Percentiles rank a stretch among this genome's conserved stretches.
These are phyloP conservation scores for Nephelium lappaceum DNA, from an alignment of 345 rosid species.

Conservation along the genomic window DNA sequence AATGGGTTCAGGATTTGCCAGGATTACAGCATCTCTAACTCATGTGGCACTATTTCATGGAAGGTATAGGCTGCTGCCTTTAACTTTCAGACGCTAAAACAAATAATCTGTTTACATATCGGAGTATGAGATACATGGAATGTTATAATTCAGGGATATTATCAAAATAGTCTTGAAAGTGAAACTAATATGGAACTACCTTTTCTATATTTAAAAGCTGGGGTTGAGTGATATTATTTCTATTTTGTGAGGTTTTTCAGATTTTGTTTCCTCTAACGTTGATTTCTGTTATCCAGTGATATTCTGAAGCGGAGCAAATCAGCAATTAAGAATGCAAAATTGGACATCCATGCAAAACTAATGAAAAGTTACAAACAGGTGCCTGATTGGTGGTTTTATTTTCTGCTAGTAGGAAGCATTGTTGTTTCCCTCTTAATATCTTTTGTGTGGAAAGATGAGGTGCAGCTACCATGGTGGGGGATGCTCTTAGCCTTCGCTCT, in stretches of 20 bases:
- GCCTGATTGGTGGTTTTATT: constrained; percentile 92
- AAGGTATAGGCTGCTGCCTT: no score
- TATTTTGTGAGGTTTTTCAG: no score
- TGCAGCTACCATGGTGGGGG: constrained; percentile 97
- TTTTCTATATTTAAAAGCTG: no score
- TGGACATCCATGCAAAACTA: constrained; percentile 76
- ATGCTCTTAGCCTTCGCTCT: constrained; percentile 85
- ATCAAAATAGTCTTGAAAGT: no score
- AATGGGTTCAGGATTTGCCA: constrained; percentile 93
- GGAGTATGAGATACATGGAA: neutral
- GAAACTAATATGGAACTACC: no score
- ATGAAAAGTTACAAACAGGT: constrained; percentile 89
- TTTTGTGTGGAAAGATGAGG: constrained; percentile 72
- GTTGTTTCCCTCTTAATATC: constrained; percentile 69
- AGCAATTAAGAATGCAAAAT: constrained; percentile 67
- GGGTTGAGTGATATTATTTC: no score
- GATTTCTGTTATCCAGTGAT: constrained; percentile 54
- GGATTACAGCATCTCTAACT: constrained; percentile 88
- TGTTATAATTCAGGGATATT: no score
- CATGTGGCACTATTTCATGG: constrained; percentile 98
- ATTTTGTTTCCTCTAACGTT: neutral
- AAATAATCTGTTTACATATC: no score
- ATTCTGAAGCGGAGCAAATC: constrained; percentile 78
- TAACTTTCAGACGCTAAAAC: no score
- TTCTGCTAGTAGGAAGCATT: constrained; percentile 61